Evolutionary conservation across 2,329 filamentous ascomycete species (phyloP), one percentile per base, ranked within the genome.

Genomic region (Bipolaris sorokiniana): DNA sequence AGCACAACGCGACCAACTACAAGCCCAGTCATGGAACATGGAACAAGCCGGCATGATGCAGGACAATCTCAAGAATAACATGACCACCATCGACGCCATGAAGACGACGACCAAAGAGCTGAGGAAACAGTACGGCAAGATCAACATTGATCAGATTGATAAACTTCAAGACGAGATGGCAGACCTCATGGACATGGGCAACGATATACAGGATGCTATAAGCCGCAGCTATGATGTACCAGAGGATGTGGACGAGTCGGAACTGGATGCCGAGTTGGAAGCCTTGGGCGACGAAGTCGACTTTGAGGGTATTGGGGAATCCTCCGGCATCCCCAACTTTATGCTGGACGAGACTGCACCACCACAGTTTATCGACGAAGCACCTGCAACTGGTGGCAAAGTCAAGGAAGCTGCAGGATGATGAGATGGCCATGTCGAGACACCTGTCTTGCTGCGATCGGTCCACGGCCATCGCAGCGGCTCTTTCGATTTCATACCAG

Each of bases 91-190:
- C 42, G 94, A 98, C 76, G 93, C 94, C 10, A 94, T 99, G 86
- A 96, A 97, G 85, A 92, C 90, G 1, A 97, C 94, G 22, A 97
- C 95, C 71, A 97, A 97, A 81, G 89, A 92, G 71, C 84, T 99
- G 63, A 88, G 88, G 74, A 90, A 91, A 77, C 94, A 98, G 82
- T 98, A 98, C 74, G 94, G 94, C 68, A 97, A 97, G 82, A 90
- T 99, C 65, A 90, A 99, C 72, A 89, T 99, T 52, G 95, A 98
- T 78, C 92, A 96, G 84, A 98, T 99, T 69, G 95, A 99, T 84
- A 84, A 90, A 66, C 86, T 99, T 84, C 94, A 99, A 84, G 95
- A 99, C 76, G 94, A 99, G 80, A 98, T 99, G 95, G 93, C 93
- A 5, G 95, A 99, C 78, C 77, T 99, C 69, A 91, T 99, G 86